Base-by-base conservation (phyloP, 2,329 filamentous ascomycete species). In the Microdochium bolleyi region DNA sequence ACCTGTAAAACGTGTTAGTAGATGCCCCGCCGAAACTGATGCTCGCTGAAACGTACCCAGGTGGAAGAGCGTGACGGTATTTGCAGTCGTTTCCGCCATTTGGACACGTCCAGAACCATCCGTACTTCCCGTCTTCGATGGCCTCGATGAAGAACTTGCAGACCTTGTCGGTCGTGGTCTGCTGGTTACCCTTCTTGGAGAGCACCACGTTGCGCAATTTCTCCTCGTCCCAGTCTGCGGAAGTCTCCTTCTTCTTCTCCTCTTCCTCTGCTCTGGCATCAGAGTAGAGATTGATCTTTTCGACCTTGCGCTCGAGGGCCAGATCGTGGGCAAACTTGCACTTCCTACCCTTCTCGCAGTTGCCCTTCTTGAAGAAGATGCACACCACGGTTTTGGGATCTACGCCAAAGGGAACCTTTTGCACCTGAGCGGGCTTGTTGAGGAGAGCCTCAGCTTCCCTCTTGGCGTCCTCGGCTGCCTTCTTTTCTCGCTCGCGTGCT, bases 111-210 rank as follows among this genome's bases (percentile, higher is more conserved):
- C 94, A 99, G 74, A 99, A 97, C 94, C 94, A 99, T 57, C 94
- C 94, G 64, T 99, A 99, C 73, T 97, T 99, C 64, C 91, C 89
- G 67, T 99, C 94, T 73, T 99, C 94, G 57, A 99, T 94, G 24
- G 94, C 94, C 61, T 92, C 86, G 67, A 97, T 94, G 69, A 99
- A 99, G 77, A 76, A 96, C 73, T 97, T 99, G 89, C 94, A 99
- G 60, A 99, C 94, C 74, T 97, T 99, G 68, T 99, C 94, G 49
- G 94, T 99, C 4, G 88, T 89, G 22, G 92, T 96, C 68, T 87
- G 85, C 55, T 95, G 94, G 71, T 99, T 99, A 51, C 94, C 94
- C 71, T 99, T 95, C 76, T 99, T 99, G 64, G 88, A 95, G 67
- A 95, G 62, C 24, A 99, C 90, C 34, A 99, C 94, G 53, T 86